A percentile compares a stretch with the other conserved stretches of the same genome.
Conservation (phyloP, 768 basidiomycete species). For the Xerocomellus amylosporus region DNA sequence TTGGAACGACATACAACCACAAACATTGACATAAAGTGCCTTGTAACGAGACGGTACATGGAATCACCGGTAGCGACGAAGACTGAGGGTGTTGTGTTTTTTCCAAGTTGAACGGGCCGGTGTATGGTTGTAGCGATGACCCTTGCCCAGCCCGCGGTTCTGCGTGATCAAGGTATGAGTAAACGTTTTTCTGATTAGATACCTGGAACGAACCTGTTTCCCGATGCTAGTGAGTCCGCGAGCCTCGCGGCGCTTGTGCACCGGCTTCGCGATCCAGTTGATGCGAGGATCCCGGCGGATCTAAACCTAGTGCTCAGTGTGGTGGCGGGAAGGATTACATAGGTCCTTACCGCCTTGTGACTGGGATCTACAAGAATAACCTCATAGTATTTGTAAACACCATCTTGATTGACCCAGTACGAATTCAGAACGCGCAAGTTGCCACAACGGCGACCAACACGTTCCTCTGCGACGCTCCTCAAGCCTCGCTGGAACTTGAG, state of each 20-base stretch:
- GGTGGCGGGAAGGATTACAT: neutral
- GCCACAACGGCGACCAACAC: slow-evolving; percentile 93
- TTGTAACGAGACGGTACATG: slow-evolving; percentile 7
- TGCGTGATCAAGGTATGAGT: slow-evolving; percentile 28
- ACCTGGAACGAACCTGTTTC: slow-evolving; percentile 68
- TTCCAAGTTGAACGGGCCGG: slow-evolving; percentile 92
- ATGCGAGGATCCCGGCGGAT: slow-evolving; percentile 95
- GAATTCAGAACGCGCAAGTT: slow-evolving; percentile 97
- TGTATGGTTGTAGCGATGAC: slow-evolving; percentile 89
- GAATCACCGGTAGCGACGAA: slow-evolving; percentile 78
- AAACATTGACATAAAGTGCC: slow-evolving; percentile 28
- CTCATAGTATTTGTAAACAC: slow-evolving; percentile 99
- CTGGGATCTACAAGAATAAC: slow-evolving; percentile 96
- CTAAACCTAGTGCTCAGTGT: slow-evolving; percentile 36
- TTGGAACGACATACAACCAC: slow-evolving; percentile 20
- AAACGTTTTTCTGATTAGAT: neutral
- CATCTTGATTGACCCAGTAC: slow-evolving; percentile 99
- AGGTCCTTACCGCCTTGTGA: slow-evolving; percentile 80
- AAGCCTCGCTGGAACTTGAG: slow-evolving; percentile 96
- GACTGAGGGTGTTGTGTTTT: slow-evolving; percentile 95
- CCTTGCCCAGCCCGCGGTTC: slow-evolving; percentile 98
- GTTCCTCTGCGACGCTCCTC: slow-evolving; percentile 94
- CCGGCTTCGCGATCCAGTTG: slow-evolving; percentile 98
- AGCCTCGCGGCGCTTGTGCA: slow-evolving; percentile 97
- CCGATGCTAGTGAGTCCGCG: slow-evolving; percentile 97